Evolutionary conservation across 257 asterid genomes (phyloP).

Genomic region (Gynochthodes officinalis): DNA sequence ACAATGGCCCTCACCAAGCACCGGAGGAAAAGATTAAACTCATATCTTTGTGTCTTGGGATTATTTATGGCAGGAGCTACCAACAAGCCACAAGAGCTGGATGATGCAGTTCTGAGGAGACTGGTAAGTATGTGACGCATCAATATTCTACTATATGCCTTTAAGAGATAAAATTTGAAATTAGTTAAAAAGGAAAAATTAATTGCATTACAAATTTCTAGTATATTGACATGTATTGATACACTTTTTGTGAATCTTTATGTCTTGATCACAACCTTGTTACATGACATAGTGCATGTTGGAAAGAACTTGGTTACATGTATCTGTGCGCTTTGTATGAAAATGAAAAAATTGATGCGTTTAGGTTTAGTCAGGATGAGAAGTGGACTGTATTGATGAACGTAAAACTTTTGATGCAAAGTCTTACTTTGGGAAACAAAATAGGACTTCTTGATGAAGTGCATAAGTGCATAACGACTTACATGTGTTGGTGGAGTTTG

Average conservation of each 20-base stretch:
- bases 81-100: constrained; percentile 97
- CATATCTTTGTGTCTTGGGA: background rate
- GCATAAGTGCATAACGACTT: background rate
- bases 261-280: background rate
- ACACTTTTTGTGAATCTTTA: background rate
- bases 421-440: background rate
- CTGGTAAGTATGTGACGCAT: constrained; percentile 61
- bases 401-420: background rate
- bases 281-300: background rate
- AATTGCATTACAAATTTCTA: too few species aligned
- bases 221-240: background rate
- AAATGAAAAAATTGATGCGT: background rate
- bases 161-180: background rate
- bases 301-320: background rate
- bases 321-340: background rate
- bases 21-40: background rate
- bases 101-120: constrained; percentile 98
- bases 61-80: constrained; percentile 82
- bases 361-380: background rate
- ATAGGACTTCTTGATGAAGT: background rate
- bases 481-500: background rate
- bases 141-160: background rate
- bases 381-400: background rate
- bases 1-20: background rate
- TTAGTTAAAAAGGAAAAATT: background rate